Base-by-base conservation (phyloP, 495 filamentous ascomycete species). In the Halenospora varia region DNA sequence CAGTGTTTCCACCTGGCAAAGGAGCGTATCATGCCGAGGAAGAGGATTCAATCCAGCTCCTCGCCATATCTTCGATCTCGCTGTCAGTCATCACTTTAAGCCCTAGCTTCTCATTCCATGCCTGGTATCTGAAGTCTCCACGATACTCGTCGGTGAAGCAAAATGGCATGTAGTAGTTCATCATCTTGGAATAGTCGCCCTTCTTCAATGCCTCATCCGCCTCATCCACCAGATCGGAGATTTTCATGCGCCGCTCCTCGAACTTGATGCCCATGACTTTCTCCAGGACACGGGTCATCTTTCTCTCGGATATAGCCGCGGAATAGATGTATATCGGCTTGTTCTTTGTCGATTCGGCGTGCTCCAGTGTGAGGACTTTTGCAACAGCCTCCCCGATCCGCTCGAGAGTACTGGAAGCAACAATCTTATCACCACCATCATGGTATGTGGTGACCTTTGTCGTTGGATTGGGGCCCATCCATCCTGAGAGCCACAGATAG, bases 261-360 rank as follows among this genome's bases (percentile, higher is more conserved):
- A 51, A 51, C 22, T 58, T 20, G 15, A 23, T 19, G 0, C 48
- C 55, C 15, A 22, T 22, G n/a, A 58, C 15, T 22, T 52, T 58
- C 22, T 10, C 18, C 2, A 41, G 20, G 15, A 58, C 45, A 18
- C 26, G 11, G 1, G 40, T 35, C 40, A 58, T 51, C 48, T 59
- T 47, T 17, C 15, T 35, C 41, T 59, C 40, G 8, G 25, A 42
- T 17, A 59, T 53, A 10, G 41, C 19, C 1, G 49, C 19, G 0
- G 56, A 59, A 17, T 59, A 62, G 10, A 82, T 62, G 56, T 71
- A 73, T 9, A 84, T 63, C 8, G 51, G 29, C 0, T 68, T 68
- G 57, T 83, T 83, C 57, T 71, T 72, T 4, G 81, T 83, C 26
- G 74, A 64, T 0, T 74, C 71, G 1, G 70, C 68, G 25, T 80